These are phyloP conservation scores for Oenanthe sinensis DNA, from an alignment of 129 eudicot species.

Conservation along the genomic window DNA sequence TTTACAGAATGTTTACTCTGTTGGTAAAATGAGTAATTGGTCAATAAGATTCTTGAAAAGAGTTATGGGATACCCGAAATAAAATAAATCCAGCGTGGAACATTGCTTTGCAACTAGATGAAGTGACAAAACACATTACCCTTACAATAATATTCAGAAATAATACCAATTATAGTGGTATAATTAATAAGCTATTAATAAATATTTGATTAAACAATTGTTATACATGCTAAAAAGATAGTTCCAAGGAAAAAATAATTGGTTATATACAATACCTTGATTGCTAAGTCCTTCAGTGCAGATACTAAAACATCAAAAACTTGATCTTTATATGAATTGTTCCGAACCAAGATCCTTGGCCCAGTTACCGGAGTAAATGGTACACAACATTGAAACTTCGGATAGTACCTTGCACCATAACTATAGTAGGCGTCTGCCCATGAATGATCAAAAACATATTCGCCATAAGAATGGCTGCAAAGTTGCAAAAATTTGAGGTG, in stretches of 20 bases:
- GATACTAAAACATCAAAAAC: slow-evolving; percentile 80
- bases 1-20: neutral
- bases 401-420: slow-evolving; percentile 85
- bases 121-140: neutral
- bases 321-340: slow-evolving; percentile 56
- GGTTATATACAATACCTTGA: slow-evolving; percentile 39
- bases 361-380: slow-evolving; percentile 99
- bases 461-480: slow-evolving; percentile 96
- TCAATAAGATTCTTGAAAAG: neutral
- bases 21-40: neutral
- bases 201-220: neutral
- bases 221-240: neutral
- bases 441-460: slow-evolving; percentile 95
- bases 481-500: slow-evolving; percentile 12
- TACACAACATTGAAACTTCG: slow-evolving; percentile 81
- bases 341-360: slow-evolving; percentile 74
- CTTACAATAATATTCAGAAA: neutral
- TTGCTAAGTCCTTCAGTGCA: slow-evolving; percentile 77
- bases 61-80: neutral
- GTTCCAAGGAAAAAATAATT: neutral
- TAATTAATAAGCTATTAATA: neutral
- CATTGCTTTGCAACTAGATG: neutral
- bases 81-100: neutral
- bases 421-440: slow-evolving; percentile 95
- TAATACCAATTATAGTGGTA: neutral